Evolutionary conservation across 2,329 filamentous ascomycete species (phyloP).

Genomic region (Penicillium thymicola): DNA sequence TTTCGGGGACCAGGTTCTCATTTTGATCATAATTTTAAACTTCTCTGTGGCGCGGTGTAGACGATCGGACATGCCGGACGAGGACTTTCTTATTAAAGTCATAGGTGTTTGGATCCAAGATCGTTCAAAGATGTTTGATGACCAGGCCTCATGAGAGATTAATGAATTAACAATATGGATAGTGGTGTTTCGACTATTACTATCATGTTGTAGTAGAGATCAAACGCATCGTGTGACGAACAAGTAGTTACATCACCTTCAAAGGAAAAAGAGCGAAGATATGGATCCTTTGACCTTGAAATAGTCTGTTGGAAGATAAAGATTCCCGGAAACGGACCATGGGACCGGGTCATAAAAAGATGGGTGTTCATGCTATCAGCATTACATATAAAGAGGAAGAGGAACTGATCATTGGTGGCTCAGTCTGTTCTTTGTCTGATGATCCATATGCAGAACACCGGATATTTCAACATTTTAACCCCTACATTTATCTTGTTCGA

Average conservation of each 20-base stretch:
- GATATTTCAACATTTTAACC: background rate
- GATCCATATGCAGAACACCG: conserved; percentile 19
- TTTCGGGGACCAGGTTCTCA: conserved; percentile 26
- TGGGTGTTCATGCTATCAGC: conserved; percentile 29
- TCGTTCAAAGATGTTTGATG: conserved; percentile 2
- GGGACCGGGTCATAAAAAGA: conserved; percentile 30
- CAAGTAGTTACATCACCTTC: conserved; percentile 5
- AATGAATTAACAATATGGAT: conserved; percentile 13
- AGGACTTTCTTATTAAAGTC: conserved; percentile 14
- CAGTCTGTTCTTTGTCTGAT: conserved; percentile 19
- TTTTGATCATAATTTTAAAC: conserved; percentile 29
- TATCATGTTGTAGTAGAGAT: conserved; percentile 26
- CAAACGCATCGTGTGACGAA: conserved; percentile 28
- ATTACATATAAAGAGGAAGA: conserved; percentile 26
- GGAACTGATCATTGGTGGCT: conserved; percentile 11
- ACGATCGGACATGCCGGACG: conserved; percentile 28
- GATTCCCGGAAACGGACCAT: conserved; percentile 30
- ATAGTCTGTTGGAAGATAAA: conserved; percentile 20
- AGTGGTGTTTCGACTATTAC: conserved; percentile 13
- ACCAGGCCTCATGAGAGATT: conserved; percentile 12
- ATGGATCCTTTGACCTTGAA: conserved; percentile 32
- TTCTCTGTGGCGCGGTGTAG: conserved; percentile 31
- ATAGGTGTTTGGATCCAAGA: conserved; percentile 10
- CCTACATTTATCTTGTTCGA: conserved; percentile 1
- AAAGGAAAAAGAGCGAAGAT: conserved; percentile 7